These are phyloP conservation scores for Artemisia princeps DNA, from an alignment of 140 eudicot species.

Conservation along the genomic window DNA sequence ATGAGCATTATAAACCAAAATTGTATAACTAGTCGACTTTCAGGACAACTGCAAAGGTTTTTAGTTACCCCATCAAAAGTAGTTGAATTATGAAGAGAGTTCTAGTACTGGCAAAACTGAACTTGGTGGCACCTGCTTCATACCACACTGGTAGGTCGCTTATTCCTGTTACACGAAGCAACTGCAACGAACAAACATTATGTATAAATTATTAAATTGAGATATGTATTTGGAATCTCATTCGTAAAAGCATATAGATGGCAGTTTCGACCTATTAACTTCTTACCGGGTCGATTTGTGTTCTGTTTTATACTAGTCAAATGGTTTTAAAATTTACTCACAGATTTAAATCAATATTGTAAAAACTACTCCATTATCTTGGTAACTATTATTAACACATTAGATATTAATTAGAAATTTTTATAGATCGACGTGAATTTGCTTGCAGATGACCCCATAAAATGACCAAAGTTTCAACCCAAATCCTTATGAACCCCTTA, in stretches of 20 bases:
- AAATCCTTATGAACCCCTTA: not conserved
- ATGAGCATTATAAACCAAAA: not conserved
- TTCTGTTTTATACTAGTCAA: not conserved
- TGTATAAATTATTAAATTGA: not conserved
- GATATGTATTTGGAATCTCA: not conserved
- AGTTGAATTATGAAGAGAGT: conserved; percentile 71
- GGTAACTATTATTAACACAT: not conserved
- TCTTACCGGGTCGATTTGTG: not conserved
- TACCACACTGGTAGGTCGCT: conserved; percentile 85
- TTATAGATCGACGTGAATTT: not conserved
- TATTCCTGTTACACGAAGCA: conserved; percentile 76
- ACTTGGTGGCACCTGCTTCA: conserved; percentile 93
- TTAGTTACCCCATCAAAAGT: conserved; percentile 73
- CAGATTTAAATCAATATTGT: no score
- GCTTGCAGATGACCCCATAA: not conserved
- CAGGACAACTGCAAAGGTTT: not conserved
- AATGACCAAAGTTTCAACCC: not conserved
- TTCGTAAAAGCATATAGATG: not conserved
- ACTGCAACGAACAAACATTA: conserved; percentile 36
- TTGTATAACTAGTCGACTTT: not conserved
- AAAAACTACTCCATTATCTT: no score
- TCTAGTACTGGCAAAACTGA: conserved; percentile 71
- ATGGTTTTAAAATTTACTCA: no score
- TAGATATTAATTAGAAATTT: not conserved
- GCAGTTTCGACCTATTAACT: not conserved